A percentile compares a stretch with the other conserved stretches of the same genome.
Conservation (phyloP, 1,284 basidiomycete genomes). For the Fomitopsis palustris region DNA sequence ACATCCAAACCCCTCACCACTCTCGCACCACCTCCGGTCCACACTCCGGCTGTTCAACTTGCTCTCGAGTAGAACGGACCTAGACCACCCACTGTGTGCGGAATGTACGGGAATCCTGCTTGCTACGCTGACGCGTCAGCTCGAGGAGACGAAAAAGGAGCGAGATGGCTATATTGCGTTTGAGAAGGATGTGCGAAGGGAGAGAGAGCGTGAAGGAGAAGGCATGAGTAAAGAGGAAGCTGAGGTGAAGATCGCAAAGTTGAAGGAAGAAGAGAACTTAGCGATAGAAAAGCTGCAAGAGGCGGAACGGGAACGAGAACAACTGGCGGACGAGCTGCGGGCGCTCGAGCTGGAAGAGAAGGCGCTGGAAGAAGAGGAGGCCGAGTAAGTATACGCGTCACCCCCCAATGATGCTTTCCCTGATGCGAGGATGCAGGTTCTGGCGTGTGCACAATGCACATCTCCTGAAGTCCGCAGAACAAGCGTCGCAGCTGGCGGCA, state of each 20-base stretch:
- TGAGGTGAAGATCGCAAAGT: constrained; percentile 66
- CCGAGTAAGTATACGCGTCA: constrained; percentile 54
- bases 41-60: constrained; percentile 75
- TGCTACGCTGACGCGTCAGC: constrained; percentile 71
- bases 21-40: constrained; percentile 75
- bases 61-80: constrained; percentile 75
- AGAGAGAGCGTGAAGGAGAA: constrained; percentile 64
- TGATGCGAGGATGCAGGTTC: constrained; percentile 52
- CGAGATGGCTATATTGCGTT: constrained; percentile 91
- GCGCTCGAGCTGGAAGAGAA: constrained; percentile 75
- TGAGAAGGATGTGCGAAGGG: constrained; percentile 80
- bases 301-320: constrained; percentile 71
- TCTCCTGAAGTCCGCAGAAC: constrained; percentile 58
- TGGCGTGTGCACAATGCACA: constrained; percentile 80
- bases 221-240: constrained; percentile 58
- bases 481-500: constrained; percentile 66
- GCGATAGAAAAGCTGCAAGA: constrained; percentile 72
- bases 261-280: constrained; percentile 71
- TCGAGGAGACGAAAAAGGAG: constrained; percentile 90
- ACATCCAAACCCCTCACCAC: constrained; percentile 63
- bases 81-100: constrained; percentile 94
- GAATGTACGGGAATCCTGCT: constrained; percentile 90
- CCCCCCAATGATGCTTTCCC: constrained; percentile 8
- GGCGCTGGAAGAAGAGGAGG: constrained; percentile 72
- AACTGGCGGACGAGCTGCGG: constrained; percentile 71